Evolutionary conservation across 2,329 filamentous ascomycete genomes (phyloP).

Genomic region (Cladophialophora chaetospira): DNA sequence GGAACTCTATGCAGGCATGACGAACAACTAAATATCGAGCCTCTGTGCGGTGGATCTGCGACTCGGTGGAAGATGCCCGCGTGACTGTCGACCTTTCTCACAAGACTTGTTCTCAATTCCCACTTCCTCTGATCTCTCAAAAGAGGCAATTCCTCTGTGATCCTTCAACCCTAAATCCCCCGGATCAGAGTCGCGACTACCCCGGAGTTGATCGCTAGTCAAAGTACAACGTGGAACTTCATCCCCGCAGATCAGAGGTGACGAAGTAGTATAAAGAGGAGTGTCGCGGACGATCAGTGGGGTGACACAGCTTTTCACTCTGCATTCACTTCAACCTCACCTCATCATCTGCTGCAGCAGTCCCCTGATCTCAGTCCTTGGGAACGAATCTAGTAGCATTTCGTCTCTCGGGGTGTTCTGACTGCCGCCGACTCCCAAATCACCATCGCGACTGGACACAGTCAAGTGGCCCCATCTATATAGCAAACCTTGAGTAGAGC

Average conservation of each 20-base stretch:
- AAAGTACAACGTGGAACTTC: conserved; percentile 7
- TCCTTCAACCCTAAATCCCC: background rate
- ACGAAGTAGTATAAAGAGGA: conserved; percentile 13
- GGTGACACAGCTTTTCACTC: background rate
- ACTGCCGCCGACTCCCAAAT: too few relatives aligned
- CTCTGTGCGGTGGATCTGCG: background rate
- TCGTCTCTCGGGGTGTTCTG: too few relatives aligned
- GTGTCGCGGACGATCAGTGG: conserved; percentile 2
- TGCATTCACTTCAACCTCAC: background rate
- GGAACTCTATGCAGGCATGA: background rate
- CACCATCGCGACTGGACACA: too few relatives aligned
- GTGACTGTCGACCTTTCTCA: conserved; percentile 11
- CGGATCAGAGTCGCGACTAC: conserved; percentile 5
- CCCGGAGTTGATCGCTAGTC: conserved; percentile 6
- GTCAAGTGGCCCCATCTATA: too few relatives aligned
- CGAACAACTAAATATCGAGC: background rate
- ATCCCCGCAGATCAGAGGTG: background rate
- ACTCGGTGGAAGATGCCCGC: background rate
- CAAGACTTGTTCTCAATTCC: background rate
- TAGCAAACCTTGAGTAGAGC: too few relatives aligned
- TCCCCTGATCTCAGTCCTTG: too few relatives aligned
- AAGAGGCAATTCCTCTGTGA: background rate
- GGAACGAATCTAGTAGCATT: too few relatives aligned
- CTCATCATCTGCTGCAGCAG: too few relatives aligned
- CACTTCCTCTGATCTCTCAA: conserved; percentile 12